A percentile compares a stretch with the other conserved stretches of the same genome.
These are phyloP conservation scores for Capsicum chinense DNA, from an alignment of 257 asterid species.

Conservation along the genomic window DNA sequence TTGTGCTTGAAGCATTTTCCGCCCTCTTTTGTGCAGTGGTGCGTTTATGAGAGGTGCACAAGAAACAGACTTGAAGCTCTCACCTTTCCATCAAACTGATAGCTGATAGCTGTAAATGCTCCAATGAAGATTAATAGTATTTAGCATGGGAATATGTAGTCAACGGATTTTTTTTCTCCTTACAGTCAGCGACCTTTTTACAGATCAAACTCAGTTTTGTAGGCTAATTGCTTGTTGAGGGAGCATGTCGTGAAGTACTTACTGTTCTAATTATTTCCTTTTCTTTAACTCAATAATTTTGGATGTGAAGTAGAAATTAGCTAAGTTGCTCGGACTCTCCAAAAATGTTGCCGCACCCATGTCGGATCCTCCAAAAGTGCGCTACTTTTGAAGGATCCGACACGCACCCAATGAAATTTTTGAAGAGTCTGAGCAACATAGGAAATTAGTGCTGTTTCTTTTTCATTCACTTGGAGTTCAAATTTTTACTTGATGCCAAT, in stretches of 20 bases:
- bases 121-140: not conserved
- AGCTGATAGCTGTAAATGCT: not conserved
- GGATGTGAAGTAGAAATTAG: not conserved
- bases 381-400: too few species aligned
- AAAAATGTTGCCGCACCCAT: too few species aligned
- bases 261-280: not conserved
- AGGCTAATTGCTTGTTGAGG: not conserved
- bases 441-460: slow-evolving; percentile 13
- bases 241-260: not conserved
- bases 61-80: slow-evolving; percentile 19
- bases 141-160: not conserved
- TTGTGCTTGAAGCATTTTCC: slow-evolving; percentile 16
- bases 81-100: not conserved
- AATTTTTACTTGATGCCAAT: slow-evolving; percentile 9
- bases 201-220: too few species aligned
- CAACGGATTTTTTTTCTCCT: too few species aligned
- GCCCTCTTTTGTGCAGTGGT: slow-evolving; percentile 1
- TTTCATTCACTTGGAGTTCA: slow-evolving; percentile 16
- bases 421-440: too few species aligned
- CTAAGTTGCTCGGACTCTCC: too few species aligned
- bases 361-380: too few species aligned
- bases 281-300: not conserved
- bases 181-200: too few species aligned
- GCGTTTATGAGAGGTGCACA: not conserved
- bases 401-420: too few species aligned